Evolutionary conservation across 1,284 basidiomycete genomes (phyloP).

Genomic region (Cystobasidium sp.): DNA sequence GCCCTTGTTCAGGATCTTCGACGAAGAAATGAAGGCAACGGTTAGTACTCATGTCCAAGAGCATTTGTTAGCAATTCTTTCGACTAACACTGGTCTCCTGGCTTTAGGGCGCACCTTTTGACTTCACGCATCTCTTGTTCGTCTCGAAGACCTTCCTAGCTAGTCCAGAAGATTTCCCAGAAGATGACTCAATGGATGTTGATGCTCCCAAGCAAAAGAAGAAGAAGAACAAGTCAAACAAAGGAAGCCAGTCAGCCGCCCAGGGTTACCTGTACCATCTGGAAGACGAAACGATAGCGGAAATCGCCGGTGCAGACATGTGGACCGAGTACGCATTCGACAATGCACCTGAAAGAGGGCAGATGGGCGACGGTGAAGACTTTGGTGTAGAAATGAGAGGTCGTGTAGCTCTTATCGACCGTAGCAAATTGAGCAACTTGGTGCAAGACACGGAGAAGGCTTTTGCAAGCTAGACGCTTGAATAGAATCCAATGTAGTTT

Average conservation of each 20-base stretch:
- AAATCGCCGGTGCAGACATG: constrained; percentile 49
- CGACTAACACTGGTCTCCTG: not conserved
- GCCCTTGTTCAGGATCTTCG: constrained; percentile 85
- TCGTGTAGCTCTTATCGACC: constrained; percentile 70
- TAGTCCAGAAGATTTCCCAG: constrained; percentile 48
- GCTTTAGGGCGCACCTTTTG: constrained; percentile 68
- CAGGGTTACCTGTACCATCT: constrained; percentile 74
- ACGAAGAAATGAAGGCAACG: constrained; percentile 75
- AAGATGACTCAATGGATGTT: constrained; percentile 49
- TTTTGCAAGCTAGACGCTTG: constrained; percentile 4
- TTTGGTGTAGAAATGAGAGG: constrained; percentile 81
- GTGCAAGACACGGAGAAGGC: constrained; percentile 58
- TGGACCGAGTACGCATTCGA: constrained; percentile 68
- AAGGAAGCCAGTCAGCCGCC: constrained; percentile 56
- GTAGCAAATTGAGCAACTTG: constrained; percentile 55
- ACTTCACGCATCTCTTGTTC: constrained; percentile 72
- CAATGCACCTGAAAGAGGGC: constrained; percentile 67
- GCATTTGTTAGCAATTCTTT: not conserved
- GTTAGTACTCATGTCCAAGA: constrained; percentile 60
- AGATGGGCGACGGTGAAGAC: constrained; percentile 61
- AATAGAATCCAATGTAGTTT: not conserved
- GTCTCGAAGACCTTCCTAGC: constrained; percentile 71
- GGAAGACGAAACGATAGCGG: constrained; percentile 76
- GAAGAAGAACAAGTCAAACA: constrained; percentile 55
- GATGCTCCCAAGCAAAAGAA: constrained; percentile 62